These are phyloP conservation scores for Verticillium nubilum DNA, from an alignment of 2,329 filamentous ascomycete genomes.

Conservation along the genomic window DNA sequence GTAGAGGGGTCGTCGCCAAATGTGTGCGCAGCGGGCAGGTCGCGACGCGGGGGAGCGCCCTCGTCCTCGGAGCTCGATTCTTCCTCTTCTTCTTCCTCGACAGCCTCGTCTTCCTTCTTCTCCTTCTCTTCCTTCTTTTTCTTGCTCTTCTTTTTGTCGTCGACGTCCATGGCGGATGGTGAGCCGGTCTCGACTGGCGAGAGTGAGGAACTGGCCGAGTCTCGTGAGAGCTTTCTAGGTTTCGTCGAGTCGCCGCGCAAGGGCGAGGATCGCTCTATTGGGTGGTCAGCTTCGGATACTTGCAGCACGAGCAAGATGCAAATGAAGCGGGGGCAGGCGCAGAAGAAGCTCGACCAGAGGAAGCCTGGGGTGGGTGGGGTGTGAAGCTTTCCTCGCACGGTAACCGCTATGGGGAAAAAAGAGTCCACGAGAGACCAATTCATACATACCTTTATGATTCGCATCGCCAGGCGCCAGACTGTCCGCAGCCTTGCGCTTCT, in stretches of 20 bases:
- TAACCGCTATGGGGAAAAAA: no score
- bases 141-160: conserved; percentile 2
- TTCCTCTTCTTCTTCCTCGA: conserved; percentile 36
- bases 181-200: conserved; percentile 49
- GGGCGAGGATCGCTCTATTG: conserved; percentile 48
- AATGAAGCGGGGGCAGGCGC: no score
- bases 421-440: conserved; percentile 1
- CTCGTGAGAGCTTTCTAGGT: conserved; percentile 44
- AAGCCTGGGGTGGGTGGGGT: neutral
- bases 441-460: conserved; percentile 22
- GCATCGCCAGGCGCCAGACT: conserved; percentile 50
- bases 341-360: neutral
- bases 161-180: conserved; percentile 47
- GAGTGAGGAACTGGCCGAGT: conserved; percentile 54
- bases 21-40: conserved; percentile 73
- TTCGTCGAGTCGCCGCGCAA: conserved; percentile 41
- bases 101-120: conserved; percentile 28
- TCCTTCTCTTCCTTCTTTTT: conserved; percentile 25
- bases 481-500: conserved; percentile 72
- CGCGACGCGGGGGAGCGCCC: conserved; percentile 54
- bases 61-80: conserved; percentile 54
- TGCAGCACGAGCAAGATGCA: no score
- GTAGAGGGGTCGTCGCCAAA: conserved; percentile 89
- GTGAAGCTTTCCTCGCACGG: no score
- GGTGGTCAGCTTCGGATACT: neutral